Percentiles rank a stretch among this genome's conserved stretches.
phyloP scores from a whole-genome alignment of 345 rosid species.

The Turnera subulata region DNA sequence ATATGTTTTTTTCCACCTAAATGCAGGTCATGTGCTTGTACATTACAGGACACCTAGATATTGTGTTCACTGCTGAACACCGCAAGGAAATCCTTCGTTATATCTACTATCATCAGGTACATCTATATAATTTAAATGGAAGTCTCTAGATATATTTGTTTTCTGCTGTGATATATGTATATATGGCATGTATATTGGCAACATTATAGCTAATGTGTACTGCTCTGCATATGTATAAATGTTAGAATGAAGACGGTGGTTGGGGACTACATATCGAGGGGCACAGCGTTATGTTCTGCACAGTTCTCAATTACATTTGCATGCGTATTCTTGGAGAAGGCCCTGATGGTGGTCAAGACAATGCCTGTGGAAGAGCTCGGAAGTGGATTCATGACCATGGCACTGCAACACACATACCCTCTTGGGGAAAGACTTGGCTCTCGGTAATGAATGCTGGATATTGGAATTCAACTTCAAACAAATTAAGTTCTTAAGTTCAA shows the following conservation, averaged over 20 bases:
- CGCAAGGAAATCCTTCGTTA: conserved; percentile 18
- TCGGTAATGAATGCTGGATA: conserved; percentile 1
- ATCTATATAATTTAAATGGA: no score
- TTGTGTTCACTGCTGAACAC: conserved; percentile 10
- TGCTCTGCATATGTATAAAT: no score
- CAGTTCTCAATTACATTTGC: conserved; percentile 12
- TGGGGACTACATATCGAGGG: conserved; percentile 23
- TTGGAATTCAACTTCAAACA: no score
- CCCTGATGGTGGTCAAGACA: conserved; percentile 3
- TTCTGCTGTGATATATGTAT: not conserved
- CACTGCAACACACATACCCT: conserved; percentile 9
- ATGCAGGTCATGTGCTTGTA: no score
- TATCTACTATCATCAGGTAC: conserved; percentile 9
- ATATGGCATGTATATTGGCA: not conserved
- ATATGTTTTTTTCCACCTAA: no score
- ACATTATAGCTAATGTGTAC: not conserved
- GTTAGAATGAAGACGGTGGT: conserved; percentile 29
- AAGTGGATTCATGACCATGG: conserved; percentile 23
- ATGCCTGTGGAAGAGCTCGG: conserved; percentile 14
- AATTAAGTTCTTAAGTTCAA: no score
- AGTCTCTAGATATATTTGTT: not conserved
- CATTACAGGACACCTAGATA: conserved; percentile 5
- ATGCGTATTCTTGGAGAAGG: conserved; percentile 16
- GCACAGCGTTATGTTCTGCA: conserved; percentile 21
- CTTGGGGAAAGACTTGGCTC: conserved; percentile 27